phyloP scores from a whole-genome alignment of 768 basidiomycete genomes.

The Pleurotus ostreatus region DNA sequence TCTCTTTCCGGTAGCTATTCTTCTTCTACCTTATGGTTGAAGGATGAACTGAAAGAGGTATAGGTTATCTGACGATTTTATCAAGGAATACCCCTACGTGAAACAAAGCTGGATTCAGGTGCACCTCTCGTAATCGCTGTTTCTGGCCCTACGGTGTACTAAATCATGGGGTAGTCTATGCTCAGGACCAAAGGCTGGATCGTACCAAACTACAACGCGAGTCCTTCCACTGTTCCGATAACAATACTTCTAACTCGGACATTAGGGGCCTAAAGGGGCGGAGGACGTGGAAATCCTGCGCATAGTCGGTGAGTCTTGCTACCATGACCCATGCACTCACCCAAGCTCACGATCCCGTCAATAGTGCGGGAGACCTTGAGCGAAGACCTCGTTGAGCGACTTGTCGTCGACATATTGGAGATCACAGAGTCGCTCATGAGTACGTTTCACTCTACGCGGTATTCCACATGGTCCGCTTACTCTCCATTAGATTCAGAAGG shows the following conservation, averaged over 20 bases:
- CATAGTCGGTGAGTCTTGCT: slow-evolving; percentile 40
- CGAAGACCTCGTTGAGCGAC: slow-evolving; percentile 45
- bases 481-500: slow-evolving; percentile 14
- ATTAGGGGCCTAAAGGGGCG: slow-evolving; percentile 43
- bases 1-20: slow-evolving; percentile 42
- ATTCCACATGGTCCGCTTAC: neutral
- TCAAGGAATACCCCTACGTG: slow-evolving; percentile 46
- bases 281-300: slow-evolving; percentile 55
- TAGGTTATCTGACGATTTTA: slow-evolving; percentile 48
- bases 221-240: neutral
- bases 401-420: slow-evolving; percentile 47
- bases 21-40: neutral
- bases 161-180: slow-evolving; percentile 25
- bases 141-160: neutral
- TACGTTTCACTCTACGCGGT: slow-evolving; percentile 17
- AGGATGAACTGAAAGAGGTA: slow-evolving; percentile 1
- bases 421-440: slow-evolving; percentile 44
- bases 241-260: neutral
- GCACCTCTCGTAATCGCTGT: slow-evolving; percentile 5
- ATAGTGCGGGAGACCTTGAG: slow-evolving; percentile 51
- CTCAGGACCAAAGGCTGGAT: slow-evolving; percentile 56
- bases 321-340: neutral
- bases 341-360: too few relatives aligned
- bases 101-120: slow-evolving; percentile 51
- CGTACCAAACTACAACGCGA: slow-evolving; percentile 53